phyloP scores from a whole-genome alignment of 352 stramenopile genomes.

The Phytophthora multivora region DNA sequence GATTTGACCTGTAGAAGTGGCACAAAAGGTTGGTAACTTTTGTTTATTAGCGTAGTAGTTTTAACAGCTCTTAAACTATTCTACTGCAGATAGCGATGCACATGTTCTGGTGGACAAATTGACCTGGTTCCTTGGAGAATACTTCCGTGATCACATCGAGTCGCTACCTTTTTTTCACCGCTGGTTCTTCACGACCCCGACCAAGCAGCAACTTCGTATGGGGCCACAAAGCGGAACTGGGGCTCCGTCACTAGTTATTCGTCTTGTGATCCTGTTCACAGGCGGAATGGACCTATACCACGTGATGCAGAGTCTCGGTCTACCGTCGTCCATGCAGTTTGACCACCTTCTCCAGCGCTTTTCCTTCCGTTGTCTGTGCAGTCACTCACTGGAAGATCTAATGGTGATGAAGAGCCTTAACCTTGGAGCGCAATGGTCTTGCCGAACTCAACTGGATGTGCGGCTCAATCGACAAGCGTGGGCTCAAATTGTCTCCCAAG shows the following conservation, averaged over 20 bases:
- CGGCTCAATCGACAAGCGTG: slow-evolving; percentile 60
- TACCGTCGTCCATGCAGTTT: slow-evolving; percentile 68
- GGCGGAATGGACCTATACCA: slow-evolving; percentile 64
- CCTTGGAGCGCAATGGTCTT: slow-evolving; percentile 52
- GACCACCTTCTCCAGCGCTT: slow-evolving; percentile 58
- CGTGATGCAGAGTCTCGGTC: slow-evolving; percentile 53
- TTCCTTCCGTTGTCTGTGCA: slow-evolving; percentile 49
- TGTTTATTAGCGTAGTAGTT: not conserved
- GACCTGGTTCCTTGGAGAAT: slow-evolving; percentile 62
- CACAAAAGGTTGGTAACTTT: slow-evolving; percentile 51
- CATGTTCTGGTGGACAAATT: slow-evolving; percentile 45
- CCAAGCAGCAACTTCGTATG: slow-evolving; percentile 55
- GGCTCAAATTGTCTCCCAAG: slow-evolving; percentile 57
- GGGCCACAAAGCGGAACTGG: slow-evolving; percentile 19
- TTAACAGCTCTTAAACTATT: not conserved
- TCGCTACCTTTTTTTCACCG: slow-evolving; percentile 64
- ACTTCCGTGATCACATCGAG: slow-evolving; percentile 62
- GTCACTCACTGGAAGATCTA: slow-evolving; percentile 63
- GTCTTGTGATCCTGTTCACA: slow-evolving; percentile 69
- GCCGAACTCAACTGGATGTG: slow-evolving; percentile 57
- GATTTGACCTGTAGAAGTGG: slow-evolving; percentile 59
- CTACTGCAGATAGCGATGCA: slow-evolving; percentile 53
- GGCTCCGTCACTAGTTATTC: slow-evolving; percentile 44
- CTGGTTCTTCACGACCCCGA: slow-evolving; percentile 64
- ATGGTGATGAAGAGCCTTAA: slow-evolving; percentile 65